Conservation (phyloP, 768 basidiomycete species). For the Wakefieldia striispora region DNA sequence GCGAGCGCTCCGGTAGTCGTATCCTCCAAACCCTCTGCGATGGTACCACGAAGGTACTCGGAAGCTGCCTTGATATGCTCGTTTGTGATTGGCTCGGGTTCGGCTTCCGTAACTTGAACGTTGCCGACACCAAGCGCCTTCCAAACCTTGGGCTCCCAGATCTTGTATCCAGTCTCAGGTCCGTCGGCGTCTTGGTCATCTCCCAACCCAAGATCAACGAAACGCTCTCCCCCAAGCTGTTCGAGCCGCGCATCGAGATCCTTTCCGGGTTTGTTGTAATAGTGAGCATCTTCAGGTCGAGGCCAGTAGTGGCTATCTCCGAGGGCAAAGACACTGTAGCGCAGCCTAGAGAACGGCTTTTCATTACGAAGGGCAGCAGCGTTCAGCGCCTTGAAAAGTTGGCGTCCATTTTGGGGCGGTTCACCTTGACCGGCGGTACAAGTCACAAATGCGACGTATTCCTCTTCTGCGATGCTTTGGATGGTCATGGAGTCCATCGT, state of each 20-base stretch:
- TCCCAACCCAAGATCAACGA: conserved; percentile 78
- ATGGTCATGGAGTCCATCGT: conserved; percentile 81
- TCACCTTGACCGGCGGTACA: conserved; percentile 97
- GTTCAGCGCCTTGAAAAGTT: conserved; percentile 83
- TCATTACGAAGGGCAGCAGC: conserved; percentile 53
- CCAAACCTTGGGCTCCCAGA: conserved; percentile 95
- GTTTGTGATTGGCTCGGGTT: conserved; percentile 97
- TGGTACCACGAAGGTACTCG: conserved; percentile 91
- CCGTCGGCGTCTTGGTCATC: conserved; percentile 99
- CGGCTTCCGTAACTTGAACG: conserved; percentile 85
- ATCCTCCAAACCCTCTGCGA: conserved; percentile 87
- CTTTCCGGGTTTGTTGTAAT: conserved; percentile 96
- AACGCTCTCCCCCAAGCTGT: conserved; percentile 74
- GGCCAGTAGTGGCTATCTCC: conserved; percentile 99
- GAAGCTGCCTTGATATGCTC: conserved; percentile 99
- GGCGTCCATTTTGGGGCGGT: conserved; percentile 93
- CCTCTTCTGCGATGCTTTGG: conserved; percentile 70
- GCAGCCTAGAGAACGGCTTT: conserved; percentile 58
- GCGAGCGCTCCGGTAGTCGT: conserved; percentile 87
- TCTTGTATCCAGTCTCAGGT: conserved; percentile 90
- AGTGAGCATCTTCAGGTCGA: conserved; percentile 91
- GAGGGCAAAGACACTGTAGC: conserved; percentile 87
- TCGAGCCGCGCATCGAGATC: conserved; percentile 82
- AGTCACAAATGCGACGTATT: conserved; percentile 80
- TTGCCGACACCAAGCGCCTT: conserved; percentile 90